Base-by-base conservation (phyloP, 495 filamentous ascomycete genomes). In the Pseudomonodictys pantanalensis region DNA sequence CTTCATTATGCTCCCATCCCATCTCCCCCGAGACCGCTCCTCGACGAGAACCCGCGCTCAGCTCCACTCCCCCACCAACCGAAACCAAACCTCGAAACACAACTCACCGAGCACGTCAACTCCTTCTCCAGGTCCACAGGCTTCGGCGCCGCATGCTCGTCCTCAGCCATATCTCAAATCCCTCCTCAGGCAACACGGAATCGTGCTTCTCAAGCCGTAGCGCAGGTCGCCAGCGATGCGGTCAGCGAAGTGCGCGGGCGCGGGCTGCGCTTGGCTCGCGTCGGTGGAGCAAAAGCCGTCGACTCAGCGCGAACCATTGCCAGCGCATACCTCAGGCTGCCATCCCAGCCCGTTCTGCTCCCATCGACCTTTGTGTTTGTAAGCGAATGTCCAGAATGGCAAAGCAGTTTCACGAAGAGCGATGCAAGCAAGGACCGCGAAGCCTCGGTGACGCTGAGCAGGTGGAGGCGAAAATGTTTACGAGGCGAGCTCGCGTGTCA, bases 101-200 rank as follows among this genome's bases (percentile, higher is more conserved):
- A 41, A 79, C 87, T 75, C 80, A 97, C 91, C 64, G 92, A 95
- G 73, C 92, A 97, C 1, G 85, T 90, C 73, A 97, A 75, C 78
- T 97, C 91, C 68, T 86, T 90, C 75, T 95, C 92, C 48, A 96
- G 77, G 68, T 89, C 89, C 41, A 86, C 68, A 25, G 71, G 51
- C n/a, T 65, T 70, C 3, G 71, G 53, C 12, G 67, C 71, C 3
- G 53, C 39, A 44, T 60, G 62, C 56, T 58, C 56, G 35, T 41
- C 68, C 52, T 73, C 73, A 9, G 72, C 68, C 74, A 76, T 76
- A 28, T 41, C 42, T 48, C 38, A 3, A 15, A 18, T 1, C 6
- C 23, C 22, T 25, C 12, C n/a, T 3, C 22, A 41, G 3, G 38
- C 15, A 18, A 41, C 15, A 41, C 15, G 15, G 15, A 41, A 18